A percentile compares a stretch with the other conserved stretches of the same genome.
phyloP scores from a whole-genome alignment of 257 asterid species.

The Cordia subcordata region DNA sequence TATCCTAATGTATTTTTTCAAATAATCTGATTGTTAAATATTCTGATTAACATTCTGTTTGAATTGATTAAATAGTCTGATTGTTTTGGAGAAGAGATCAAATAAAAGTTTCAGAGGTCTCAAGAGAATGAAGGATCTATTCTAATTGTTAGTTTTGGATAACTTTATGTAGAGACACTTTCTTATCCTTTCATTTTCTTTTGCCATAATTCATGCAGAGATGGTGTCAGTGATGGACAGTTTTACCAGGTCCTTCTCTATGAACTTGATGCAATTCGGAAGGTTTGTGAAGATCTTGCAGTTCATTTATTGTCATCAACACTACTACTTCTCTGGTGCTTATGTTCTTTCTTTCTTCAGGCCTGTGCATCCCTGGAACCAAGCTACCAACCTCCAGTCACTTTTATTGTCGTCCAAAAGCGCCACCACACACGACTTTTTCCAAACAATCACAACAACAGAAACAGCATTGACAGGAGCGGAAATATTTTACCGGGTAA shows the following conservation, averaged over 20 bases:
- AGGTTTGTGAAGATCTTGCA: conserved; percentile 12
- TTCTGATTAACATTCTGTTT: too few species aligned
- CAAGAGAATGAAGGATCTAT: too few species aligned
- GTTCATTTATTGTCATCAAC: neutral
- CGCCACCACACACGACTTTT: conserved; percentile 32
- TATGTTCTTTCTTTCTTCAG: conserved; percentile 6
- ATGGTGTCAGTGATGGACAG: conserved; percentile 37
- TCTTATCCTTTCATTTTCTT: neutral
- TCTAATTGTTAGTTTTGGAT: too few species aligned
- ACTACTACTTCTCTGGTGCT: neutral
- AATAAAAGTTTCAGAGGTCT: too few species aligned
- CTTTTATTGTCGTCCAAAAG: conserved; percentile 34
- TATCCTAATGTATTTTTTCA: conserved; percentile 2
- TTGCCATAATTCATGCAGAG: conserved; percentile 10
- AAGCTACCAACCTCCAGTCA: conserved; percentile 31
- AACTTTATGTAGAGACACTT: neutral
- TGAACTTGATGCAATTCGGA: conserved; percentile 32
- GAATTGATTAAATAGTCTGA: too few species aligned
- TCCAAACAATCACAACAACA: conserved; percentile 23
- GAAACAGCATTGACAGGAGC: conserved; percentile 21
- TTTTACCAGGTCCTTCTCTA: conserved; percentile 32
- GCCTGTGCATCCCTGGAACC: conserved; percentile 36
- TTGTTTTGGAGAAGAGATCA: too few species aligned
- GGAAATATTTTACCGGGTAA: conserved; percentile 32
- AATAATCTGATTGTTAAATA: too few species aligned